phyloP scores from a whole-genome alignment of 164 flowering plant species.

The Annona squamosa region DNA sequence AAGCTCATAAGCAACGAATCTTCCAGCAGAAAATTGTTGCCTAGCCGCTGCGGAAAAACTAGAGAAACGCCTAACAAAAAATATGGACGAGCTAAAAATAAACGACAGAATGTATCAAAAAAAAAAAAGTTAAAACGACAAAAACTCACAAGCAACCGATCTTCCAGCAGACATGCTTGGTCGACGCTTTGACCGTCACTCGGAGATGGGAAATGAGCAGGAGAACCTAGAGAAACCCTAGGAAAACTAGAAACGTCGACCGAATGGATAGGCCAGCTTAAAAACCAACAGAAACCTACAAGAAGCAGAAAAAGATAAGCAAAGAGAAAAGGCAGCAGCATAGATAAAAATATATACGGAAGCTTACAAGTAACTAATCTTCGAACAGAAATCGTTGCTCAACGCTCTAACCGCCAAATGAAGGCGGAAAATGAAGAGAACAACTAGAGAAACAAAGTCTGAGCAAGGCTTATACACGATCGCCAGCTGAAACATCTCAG shows the following conservation, averaged over 20 bases:
- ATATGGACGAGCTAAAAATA: no score
- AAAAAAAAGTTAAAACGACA: no score
- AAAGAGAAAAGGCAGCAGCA: background rate
- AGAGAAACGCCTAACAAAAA: no score
- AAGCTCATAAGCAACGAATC: no score
- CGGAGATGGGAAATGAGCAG: background rate
- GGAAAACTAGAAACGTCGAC: background rate
- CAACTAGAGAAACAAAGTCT: background rate
- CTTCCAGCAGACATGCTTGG: no score
- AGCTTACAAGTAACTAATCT: background rate
- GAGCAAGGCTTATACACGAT: background rate
- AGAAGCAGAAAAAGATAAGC: background rate
- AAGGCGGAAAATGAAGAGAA: background rate
- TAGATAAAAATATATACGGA: background rate
- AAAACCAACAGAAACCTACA: background rate
- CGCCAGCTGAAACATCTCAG: background rate
- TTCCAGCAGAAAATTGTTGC: no score
- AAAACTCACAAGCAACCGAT: no score
- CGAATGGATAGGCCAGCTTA: background rate
- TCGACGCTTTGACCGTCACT: no score
- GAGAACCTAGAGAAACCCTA: background rate
- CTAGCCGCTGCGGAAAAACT: no score
- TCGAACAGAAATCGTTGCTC: background rate
- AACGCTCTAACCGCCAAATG: background rate
- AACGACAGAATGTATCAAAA: no score